Base-by-base conservation (phyloP, 2,329 filamentous ascomycete species). In the Escovopsis sp. region DNA sequence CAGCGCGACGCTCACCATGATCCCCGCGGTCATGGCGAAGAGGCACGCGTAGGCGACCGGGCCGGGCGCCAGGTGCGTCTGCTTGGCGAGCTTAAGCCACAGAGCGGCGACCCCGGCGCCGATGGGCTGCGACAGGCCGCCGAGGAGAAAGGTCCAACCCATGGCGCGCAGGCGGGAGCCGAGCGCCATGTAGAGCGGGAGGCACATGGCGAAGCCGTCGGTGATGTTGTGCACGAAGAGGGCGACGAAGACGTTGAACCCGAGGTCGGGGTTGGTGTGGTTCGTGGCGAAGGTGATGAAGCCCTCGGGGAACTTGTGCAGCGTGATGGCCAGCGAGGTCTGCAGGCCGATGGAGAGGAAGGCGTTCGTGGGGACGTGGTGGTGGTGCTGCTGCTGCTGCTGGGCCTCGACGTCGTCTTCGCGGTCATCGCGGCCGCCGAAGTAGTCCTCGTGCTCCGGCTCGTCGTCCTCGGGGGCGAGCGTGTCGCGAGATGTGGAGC, bases 211-310 rank as follows among this genome's bases (percentile, higher is more conserved):
- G 57, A 96, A 96, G 2, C 91, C 91, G 64, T 98, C 91, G 25
- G 86, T 88, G 54, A 98, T 94, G 64, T 96, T 98, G 70, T 98
- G 91, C 45, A 98, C 89, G 57, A 94, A 94, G 7, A 98, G 73
- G 1, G 91, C 89, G 60, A 96, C 75, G 64, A 98, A 98, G 42
- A 98, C 86, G 40, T 84, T 83, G 60, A 94, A 78, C 15, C 91
- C 91, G 0, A 98, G 75, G 0, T 74, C 70, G 0, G 91, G 88
- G 57, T 88, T 96, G 11, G 87, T 89, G 57, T 98, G 91, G 61
- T 96, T 98, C 9, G 91, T 95, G 9, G 91, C 89, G 58, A 93
- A 98, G 1, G 89, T 96, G 51, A 98, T 81, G 57, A 82, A 82
- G 16, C 78, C 78, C 53, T 81, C 91, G 1, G 91, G 91, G 31